phyloP scores from a whole-genome alignment of 2,329 filamentous ascomycete species.

The Xylariaceae sp. region DNA sequence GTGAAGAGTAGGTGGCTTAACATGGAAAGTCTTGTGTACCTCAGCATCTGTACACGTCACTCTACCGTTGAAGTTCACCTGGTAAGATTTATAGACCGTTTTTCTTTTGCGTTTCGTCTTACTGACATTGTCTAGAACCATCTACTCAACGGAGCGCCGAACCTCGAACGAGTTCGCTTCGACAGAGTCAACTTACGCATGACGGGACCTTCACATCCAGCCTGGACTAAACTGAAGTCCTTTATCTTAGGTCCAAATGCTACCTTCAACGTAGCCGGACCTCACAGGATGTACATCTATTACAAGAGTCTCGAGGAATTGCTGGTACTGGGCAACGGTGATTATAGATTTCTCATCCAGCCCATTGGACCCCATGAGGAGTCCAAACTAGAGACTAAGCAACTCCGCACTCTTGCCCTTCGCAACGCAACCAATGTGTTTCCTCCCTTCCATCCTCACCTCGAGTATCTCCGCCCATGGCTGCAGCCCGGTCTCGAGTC shows the following conservation, averaged over 20 bases:
- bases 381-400: too few species aligned
- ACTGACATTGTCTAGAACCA: slow-evolving; percentile 16
- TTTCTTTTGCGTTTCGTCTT: neutral
- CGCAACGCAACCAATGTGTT: neutral
- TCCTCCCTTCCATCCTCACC: neutral
- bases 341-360: too few species aligned
- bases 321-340: neutral
- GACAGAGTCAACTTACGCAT: slow-evolving; percentile 10
- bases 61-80: slow-evolving; percentile 3
- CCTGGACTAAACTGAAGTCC: slow-evolving; percentile 17
- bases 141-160: slow-evolving; percentile 21
- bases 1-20: neutral
- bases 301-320: slow-evolving; percentile 11
- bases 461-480: slow-evolving; percentile 8
- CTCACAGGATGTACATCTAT: too few species aligned
- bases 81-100: slow-evolving; percentile 15
- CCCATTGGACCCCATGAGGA: too few species aligned
- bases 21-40: slow-evolving; percentile 18
- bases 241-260: neutral
- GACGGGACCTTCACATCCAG: slow-evolving; percentile 6
- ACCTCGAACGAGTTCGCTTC: slow-evolving; percentile 26
- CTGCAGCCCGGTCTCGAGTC: slow-evolving; percentile 23
- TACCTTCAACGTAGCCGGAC: too few species aligned
- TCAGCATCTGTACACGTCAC: slow-evolving; percentile 12
- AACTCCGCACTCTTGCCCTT: slow-evolving; percentile 21